Percentiles rank a stretch among this genome's conserved stretches.
Evolutionary conservation across 2,329 filamentous ascomycete species (phyloP).

Genomic region (Dothidotthia symphoricarpi): DNA sequence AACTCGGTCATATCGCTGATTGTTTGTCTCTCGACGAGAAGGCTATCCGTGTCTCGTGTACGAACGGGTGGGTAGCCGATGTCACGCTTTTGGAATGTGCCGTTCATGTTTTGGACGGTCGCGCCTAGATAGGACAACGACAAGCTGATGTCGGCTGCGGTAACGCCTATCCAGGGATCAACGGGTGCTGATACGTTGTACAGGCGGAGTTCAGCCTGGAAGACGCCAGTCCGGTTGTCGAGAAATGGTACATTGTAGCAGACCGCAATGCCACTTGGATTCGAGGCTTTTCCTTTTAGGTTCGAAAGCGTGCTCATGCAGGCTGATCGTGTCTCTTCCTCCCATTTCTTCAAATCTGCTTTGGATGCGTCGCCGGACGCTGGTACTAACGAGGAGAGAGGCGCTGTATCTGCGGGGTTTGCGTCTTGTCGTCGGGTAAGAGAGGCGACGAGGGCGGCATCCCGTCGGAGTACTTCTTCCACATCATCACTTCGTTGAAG

Average conservation of each 20-base stretch:
- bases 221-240: constrained; percentile 65
- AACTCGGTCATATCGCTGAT: constrained; percentile 41
- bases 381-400: constrained; percentile 34
- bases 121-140: constrained; percentile 45
- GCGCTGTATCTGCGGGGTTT: constrained; percentile 26
- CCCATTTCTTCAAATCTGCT: constrained; percentile 36
- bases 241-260: constrained; percentile 80
- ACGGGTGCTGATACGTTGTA: constrained; percentile 65
- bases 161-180: constrained; percentile 47
- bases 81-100: constrained; percentile 33
- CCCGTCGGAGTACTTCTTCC: constrained; percentile 35
- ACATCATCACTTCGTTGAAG: constrained; percentile 32
- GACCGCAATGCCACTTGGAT: constrained; percentile 73
- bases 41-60: constrained; percentile 19
- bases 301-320: constrained; percentile 58
- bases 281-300: constrained; percentile 59
- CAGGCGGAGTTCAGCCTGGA: constrained; percentile 73
- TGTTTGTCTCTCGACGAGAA: constrained; percentile 30
- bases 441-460: constrained; percentile 35
- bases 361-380: constrained; percentile 37
- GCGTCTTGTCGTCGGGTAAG: constrained; percentile 39
- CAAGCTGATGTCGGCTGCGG: constrained; percentile 43
- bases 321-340: constrained; percentile 47
- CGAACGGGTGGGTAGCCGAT: constrained; percentile 28
- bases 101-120: constrained; percentile 43